Evolutionary conservation across 257 asterid species (phyloP).

Genomic region (Asclepias syriaca): DNA sequence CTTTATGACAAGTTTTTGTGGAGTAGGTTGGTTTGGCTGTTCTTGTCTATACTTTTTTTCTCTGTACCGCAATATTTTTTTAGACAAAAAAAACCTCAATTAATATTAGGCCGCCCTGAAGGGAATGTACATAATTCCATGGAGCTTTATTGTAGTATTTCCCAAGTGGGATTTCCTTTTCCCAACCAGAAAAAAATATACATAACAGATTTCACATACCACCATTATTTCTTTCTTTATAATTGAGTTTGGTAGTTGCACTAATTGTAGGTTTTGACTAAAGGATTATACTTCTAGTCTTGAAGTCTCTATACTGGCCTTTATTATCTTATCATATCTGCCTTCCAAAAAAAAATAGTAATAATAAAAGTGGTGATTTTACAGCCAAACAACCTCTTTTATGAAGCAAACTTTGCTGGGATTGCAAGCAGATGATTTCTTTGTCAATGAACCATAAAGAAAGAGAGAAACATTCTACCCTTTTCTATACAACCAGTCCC

Average conservation of each 20-base stretch:
- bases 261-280: background rate
- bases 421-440: constrained; percentile 20
- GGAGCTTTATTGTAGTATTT: constrained; percentile 8
- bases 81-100: background rate
- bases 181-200: background rate
- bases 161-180: background rate
- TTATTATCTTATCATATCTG: background rate
- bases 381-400: constrained; percentile 3
- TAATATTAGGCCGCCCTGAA: background rate
- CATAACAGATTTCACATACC: background rate
- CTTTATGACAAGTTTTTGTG: constrained; percentile 1
- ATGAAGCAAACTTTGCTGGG: constrained; percentile 8
- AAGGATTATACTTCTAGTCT: background rate
- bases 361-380: constrained; percentile 2
- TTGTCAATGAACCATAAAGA: background rate
- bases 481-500: background rate
- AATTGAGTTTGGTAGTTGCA: background rate
- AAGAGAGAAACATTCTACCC: background rate
- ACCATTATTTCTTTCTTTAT: background rate
- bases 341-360: background rate
- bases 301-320: background rate
- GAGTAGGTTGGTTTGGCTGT: constrained; percentile 6
- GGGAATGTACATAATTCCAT: constrained; percentile 36
- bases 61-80: constrained; percentile 2
- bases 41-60: background rate